Base-by-base conservation (phyloP, 2,329 filamentous ascomycete genomes). In the Fusarium sp. region DNA sequence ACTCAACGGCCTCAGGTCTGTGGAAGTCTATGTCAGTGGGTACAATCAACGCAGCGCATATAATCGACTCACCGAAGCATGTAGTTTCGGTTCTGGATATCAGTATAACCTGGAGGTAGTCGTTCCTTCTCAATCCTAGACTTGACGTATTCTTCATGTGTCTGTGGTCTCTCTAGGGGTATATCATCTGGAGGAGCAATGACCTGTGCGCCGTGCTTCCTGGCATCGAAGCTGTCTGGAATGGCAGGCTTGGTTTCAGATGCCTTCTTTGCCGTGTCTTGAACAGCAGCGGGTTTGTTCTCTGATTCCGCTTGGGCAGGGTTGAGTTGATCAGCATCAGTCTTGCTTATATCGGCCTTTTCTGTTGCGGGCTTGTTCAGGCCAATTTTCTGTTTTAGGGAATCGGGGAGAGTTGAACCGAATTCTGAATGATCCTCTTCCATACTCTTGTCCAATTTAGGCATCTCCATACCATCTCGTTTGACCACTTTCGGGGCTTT, bases 1-100 rank as follows among this genome's bases (percentile, higher is more conserved):
- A 94, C 76, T 97, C 94, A 73, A 97, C 94, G 1, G 92, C 93
- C 82, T 97, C 94, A 22, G 93, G 93, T 24, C 92, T 92, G 37
- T 24, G 9, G 32, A 7, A 61, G 68, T 75, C 37, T 18, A 20
- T 59, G 55, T 57, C 51, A 65, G 52, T 37, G 25, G 42, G 29
- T 14, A 14, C 13, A 16, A 42, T 9, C 18, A 40, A 69, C 62
- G 46, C 24, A 65, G 57, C 7, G 70, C 41, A 74, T 58, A 45
- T 74, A 18, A 37, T 24, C 29, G 34, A 67, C 84, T 77, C 83
- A 90, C 89, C 89, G 83, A 34, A 91, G 83, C 65, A 91, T 88
- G 70, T 91, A 91, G n/a, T 82, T 80, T 52, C 75, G 78, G 57
- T 79, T 80, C 12, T 73, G 72, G 25, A 91, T 79, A 27, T 74